Base-by-base conservation (phyloP, 495 filamentous ascomycete genomes). In the Platismatia glauca region DNA sequence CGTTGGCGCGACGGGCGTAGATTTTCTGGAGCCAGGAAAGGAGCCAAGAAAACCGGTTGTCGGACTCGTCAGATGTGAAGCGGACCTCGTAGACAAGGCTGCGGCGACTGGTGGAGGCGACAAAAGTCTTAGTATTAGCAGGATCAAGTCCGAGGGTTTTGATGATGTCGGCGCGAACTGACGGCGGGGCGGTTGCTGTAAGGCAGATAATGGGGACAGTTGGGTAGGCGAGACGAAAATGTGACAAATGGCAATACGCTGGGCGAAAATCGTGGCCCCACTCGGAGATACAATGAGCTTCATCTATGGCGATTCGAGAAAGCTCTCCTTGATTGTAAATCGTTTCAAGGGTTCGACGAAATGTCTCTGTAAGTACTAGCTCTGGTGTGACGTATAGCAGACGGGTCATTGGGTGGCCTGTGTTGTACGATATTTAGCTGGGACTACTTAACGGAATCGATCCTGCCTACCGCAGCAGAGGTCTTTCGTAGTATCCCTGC, bases 181-280 rank as follows among this genome's bases (percentile, higher is more conserved):
- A 81, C 3, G 79, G 74, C 18, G 93, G 96, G 20, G 93, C 93
- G 2, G 93, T 96, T 5, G 93, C 93, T 0, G 93, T 97, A 22
- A 95, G 79, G 55, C 90, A 93, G 66, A 91, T 95, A 37, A 97
- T 86, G 29, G 93, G 91, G 1, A 96, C 89, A 34, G 86, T 78
- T 0, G 91, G 91, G 63, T 89, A 88, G 27, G 84, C 84, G 34
- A 81, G 77, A 64, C 88, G 89, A 77, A 97, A 95, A 84, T 89
- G 96, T 9, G 84, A 85, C n/a, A 97, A 81, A 31, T 86, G 81
- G 67, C 90, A 89, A 74, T 96, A 97, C 38, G 90, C 86, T 22
- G 88, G 88, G n/a, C 93, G 88, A 69, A 97, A 97, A 72, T 97
- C 93, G 71, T 97, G 92, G 22, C 93, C 93, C 93, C 93, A 97